Conservation (phyloP, 306 rosid species). For the Medicago lupulina region DNA sequence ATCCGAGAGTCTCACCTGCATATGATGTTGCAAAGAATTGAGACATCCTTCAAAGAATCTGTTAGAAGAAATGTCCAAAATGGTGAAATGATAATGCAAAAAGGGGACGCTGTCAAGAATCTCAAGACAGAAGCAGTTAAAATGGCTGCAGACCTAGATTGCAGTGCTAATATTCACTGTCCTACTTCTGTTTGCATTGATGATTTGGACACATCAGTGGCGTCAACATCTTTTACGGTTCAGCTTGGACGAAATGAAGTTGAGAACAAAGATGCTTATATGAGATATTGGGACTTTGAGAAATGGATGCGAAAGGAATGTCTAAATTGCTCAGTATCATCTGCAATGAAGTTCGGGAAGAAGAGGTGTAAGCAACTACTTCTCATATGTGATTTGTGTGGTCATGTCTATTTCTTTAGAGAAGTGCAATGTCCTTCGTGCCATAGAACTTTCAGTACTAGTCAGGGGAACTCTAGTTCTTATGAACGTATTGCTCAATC, state of each 20-base stretch:
- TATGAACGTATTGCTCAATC: slow-evolving; percentile 48
- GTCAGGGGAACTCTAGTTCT: slow-evolving; percentile 49
- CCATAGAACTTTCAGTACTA: slow-evolving; percentile 45
- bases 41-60: slow-evolving; percentile 62
- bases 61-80: slow-evolving; percentile 48
- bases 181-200: slow-evolving; percentile 45
- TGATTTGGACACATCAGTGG: slow-evolving; percentile 54
- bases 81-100: slow-evolving; percentile 41
- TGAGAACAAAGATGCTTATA: slow-evolving; percentile 55
- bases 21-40: slow-evolving; percentile 64
- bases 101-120: slow-evolving; percentile 38
- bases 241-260: slow-evolving; percentile 63
- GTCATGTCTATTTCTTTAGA: slow-evolving; percentile 48
- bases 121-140: slow-evolving; percentile 47
- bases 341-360: slow-evolving; percentile 60
- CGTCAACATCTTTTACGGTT: slow-evolving; percentile 63
- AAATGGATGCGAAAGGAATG: slow-evolving; percentile 76
- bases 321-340: slow-evolving; percentile 52
- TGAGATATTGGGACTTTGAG: slow-evolving; percentile 75
- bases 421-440: slow-evolving; percentile 55
- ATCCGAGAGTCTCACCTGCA: slow-evolving; percentile 78
- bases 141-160: slow-evolving; percentile 43
- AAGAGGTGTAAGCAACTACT: slow-evolving; percentile 56
- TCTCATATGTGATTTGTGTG: slow-evolving; percentile 61
- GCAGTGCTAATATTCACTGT: slow-evolving; percentile 42